Base-by-base conservation (phyloP, 1,284 basidiomycete species). In the Trametes pubescens region DNA sequence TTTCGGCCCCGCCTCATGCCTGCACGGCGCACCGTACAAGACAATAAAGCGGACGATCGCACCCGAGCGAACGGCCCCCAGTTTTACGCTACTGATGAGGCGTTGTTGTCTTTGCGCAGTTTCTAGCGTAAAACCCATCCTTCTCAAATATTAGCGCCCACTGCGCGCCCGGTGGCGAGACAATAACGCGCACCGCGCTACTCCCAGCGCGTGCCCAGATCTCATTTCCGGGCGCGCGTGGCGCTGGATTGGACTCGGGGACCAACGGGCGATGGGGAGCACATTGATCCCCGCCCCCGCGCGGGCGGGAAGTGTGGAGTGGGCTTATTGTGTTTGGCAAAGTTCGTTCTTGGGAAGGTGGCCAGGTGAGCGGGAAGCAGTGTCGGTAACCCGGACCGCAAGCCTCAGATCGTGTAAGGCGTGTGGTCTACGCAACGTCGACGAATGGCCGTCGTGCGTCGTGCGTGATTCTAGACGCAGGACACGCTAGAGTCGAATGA, bases 241-340 rank as follows among this genome's bases (percentile, higher is more conserved):
- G 57, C 24, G 47, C 47, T 11, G 24, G 22, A 11, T 14, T 29
- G 26, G 47, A 13, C 29, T 14, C 24, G 37, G 43, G n/a, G n/a
- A n/a, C n/a, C n/a, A n/a, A 26, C 44, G 35, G 24, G n/a, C n/a
- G n/a, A n/a, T n/a, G 43, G 44, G 29, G 14, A 24, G 57, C 52
- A 64, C 57, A 56, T 64, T 64, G 62, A 52, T 40, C 40, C 34
- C 13, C 38, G 52, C 26, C 14, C 7, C 51, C 46, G 43, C n/a
- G 34, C 57, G 24, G 2, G 40, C 29, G 38, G 38, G 18, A 10
- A 13, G 24, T 34, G 57, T 43, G 62, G 55, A 47, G 52, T 37
- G 6, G 24, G 4, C 21, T 59, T 64, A 64, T 64, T 64, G 62
- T 64, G 37, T 38, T 11, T 57, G 47, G 47, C 38, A 51, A 57